phyloP scores from a whole-genome alignment of 306 rosid genomes.

The Albizia julibrissin region DNA sequence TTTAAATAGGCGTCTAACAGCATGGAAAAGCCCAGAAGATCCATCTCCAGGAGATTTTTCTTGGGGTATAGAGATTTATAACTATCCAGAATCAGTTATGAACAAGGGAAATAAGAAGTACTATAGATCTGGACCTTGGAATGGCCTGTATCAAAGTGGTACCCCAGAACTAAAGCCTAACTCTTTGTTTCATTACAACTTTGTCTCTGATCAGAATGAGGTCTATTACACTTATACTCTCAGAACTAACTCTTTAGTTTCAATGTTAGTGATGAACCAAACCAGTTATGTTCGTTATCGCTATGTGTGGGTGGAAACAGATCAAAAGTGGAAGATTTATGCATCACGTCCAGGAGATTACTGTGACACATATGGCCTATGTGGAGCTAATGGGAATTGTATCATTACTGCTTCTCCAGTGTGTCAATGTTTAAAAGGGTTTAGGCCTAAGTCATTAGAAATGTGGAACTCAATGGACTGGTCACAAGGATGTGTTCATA shows the following conservation, averaged over 20 bases:
- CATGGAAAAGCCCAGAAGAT: not conserved
- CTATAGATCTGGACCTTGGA: not conserved
- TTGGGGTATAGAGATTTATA: not conserved
- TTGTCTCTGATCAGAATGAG: not conserved
- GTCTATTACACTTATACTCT: not conserved
- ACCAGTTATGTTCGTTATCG: not conserved
- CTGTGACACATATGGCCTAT: not conserved
- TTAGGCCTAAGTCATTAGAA: not conserved
- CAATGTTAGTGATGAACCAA: not conserved
- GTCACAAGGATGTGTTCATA: not conserved
- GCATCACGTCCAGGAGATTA: not conserved
- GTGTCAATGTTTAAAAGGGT: not conserved
- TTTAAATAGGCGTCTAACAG: not conserved
- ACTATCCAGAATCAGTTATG: not conserved
- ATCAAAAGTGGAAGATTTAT: not conserved
- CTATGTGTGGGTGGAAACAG: conserved; percentile 1
- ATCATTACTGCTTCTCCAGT: not conserved
- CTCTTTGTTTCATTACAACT: not conserved
- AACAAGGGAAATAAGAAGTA: not conserved
- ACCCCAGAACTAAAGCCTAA: not conserved
- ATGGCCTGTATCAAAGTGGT: not conserved
- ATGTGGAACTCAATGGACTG: not conserved
- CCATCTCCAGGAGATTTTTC: conserved; percentile 12
- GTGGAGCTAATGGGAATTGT: not conserved
- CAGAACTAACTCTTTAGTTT: not conserved